Evolutionary conservation across 169 alveolate species (phyloP), one percentile per base, ranked within the genome.

Genomic region (Theileria luwenshuni): DNA sequence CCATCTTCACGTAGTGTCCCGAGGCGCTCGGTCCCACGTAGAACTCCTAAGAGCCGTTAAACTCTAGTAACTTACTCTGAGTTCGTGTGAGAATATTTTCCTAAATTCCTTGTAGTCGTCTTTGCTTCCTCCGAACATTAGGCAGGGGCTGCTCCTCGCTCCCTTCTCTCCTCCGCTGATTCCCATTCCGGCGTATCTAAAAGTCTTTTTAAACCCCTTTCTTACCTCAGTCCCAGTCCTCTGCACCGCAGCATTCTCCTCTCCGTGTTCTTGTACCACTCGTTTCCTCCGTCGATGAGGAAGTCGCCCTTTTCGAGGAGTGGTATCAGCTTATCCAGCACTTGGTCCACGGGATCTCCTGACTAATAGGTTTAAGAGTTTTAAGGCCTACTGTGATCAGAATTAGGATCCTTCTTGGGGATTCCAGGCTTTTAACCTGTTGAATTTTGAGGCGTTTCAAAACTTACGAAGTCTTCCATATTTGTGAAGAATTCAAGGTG

Each of bases 121-220:
- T 33, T 61, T 49, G 25, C 64, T 60, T 15, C 96, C 96, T 6
- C 96, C 91, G 28, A 92, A 92, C 96, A 92, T 92, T 62, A 92
- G 59, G 6, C 94, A 90, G n/a, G 95, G 93, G 25, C 91, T 91
- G 35, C 69, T 51, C 33, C 92, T 79, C 35, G 96, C 96, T 0
- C 96, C 96, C 43, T 67, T 74, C 59, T 90, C 95, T 23, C 96
- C 96, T 0, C 96, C 96, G 73, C 96, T 92, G 33, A 92, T 90
- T 19, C 96, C 96, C 94, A 92, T 80, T 17, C 92, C 93, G 65
- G 90, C 60, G 74, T 79, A 92, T 45, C 93, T 90, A 64, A 42
- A 61, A 12, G 62, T 2, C 27, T 45, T 33, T 56, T 51, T 81
- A 38, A 25, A 56, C 25, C 76, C 58, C 43, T 35, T 32, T 48